Conservation (phyloP, 352 stramenopile genomes). For the Elongisporangium undulatum region DNA sequence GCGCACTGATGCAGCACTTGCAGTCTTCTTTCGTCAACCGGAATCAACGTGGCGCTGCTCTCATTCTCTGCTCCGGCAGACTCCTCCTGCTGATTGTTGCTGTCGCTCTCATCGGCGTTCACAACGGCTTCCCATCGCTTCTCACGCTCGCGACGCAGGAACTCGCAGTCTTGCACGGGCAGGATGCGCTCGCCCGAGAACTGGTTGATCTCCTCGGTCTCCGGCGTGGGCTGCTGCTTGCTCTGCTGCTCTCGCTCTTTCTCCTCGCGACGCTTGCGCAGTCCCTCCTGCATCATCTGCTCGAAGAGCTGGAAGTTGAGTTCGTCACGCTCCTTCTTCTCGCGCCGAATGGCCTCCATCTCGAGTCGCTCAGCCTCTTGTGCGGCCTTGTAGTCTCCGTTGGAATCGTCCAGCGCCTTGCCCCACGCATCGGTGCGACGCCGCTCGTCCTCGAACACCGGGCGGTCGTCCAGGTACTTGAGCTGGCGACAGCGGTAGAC, state of each 20-base stretch:
- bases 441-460: constrained; percentile 85
- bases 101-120: constrained; percentile 20
- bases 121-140: constrained; percentile 64
- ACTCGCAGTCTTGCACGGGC: constrained; percentile 49
- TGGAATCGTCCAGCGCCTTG: constrained; percentile 48
- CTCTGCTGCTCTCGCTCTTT: constrained; percentile 19
- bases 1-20: constrained; percentile 74
- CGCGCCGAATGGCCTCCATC: constrained; percentile 76
- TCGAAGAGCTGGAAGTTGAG: constrained; percentile 87
- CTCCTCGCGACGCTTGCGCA: constrained; percentile 47
- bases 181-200: constrained; percentile 77
- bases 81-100: constrained; percentile 22
- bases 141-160: constrained; percentile 56
- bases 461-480: constrained; percentile 79
- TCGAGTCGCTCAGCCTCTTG: constrained; percentile 81
- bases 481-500: constrained; percentile 71
- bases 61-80: constrained; percentile 1
- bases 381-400: constrained; percentile 76
- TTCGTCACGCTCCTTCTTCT: constrained; percentile 86
- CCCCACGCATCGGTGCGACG: constrained; percentile 80
- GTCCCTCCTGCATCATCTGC: constrained; percentile 78
- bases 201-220: constrained; percentile 39
- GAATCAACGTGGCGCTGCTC: constrained; percentile 16
- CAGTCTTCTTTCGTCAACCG: constrained; percentile 45
- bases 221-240: constrained; percentile 12